Conservation (phyloP, 305 asterid genomes). For the Plantago lanceolata region DNA sequence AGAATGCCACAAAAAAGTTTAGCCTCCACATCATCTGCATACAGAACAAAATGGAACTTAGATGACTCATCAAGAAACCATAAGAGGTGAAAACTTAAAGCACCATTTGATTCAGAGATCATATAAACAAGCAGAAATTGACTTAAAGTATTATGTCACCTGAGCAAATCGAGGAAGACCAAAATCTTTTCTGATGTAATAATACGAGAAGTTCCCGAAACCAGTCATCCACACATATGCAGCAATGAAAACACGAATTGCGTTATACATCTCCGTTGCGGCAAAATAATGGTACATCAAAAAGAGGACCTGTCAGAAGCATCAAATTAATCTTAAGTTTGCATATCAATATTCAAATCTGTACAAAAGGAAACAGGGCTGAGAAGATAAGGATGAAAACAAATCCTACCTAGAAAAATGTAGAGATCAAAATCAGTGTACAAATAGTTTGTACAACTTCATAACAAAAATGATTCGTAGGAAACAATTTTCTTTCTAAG, state of each 20-base stretch:
- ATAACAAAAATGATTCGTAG: no score
- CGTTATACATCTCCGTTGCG: slow-evolving; percentile 90
- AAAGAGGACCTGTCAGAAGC: slow-evolving; percentile 69
- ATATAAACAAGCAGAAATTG: slow-evolving; percentile 2
- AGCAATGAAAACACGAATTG: slow-evolving; percentile 93
- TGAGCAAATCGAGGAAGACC: slow-evolving; percentile 93
- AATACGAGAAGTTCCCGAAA: slow-evolving; percentile 95
- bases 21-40: slow-evolving; percentile 99
- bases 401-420: no score
- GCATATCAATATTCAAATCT: no score
- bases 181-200: slow-evolving; percentile 88
- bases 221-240: slow-evolving; percentile 99
- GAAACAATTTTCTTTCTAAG: no score
- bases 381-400: no score
- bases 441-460: no score
- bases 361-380: no score
- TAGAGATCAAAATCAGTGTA: no score
- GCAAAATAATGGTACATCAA: slow-evolving; percentile 98
- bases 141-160: slow-evolving; percentile 40
- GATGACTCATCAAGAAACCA: slow-evolving; percentile 13
- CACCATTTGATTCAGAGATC: slow-evolving; percentile 5
- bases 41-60: slow-evolving; percentile 27
- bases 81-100: neutral
- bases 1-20: slow-evolving; percentile 84
- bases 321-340: neutral